Conservation (phyloP, 257 asterid genomes). For the Fraxinus cuspidata region DNA sequence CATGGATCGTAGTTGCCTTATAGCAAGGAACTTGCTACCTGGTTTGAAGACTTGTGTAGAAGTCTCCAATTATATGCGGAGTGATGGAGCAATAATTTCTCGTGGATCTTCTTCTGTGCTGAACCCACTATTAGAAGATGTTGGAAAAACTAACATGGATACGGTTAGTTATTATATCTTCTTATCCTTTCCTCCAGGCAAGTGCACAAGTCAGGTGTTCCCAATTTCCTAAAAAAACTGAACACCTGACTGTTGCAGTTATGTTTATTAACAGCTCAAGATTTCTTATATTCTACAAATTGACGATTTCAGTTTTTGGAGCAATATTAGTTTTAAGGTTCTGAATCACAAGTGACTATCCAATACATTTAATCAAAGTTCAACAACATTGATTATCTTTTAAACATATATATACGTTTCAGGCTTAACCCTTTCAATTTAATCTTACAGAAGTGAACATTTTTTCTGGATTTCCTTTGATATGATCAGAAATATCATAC, state of each 20-base stretch:
- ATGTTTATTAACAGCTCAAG: background rate
- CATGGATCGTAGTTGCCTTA: conserved; percentile 68
- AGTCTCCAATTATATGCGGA: conserved; percentile 74
- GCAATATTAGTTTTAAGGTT: background rate
- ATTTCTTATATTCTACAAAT: background rate
- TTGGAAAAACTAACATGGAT: conserved; percentile 55
- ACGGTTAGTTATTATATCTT: conserved; percentile 51
- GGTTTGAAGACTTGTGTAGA: conserved; percentile 90
- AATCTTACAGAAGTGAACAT: background rate
- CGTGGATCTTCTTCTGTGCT: conserved; percentile 51
- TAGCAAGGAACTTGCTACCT: conserved; percentile 87
- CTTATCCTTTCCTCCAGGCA: conserved; percentile 25
- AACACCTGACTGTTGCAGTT: background rate
- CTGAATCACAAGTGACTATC: background rate
- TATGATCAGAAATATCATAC: background rate
- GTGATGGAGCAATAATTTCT: conserved; percentile 51
- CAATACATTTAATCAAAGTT: background rate
- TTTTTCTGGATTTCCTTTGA: background rate
- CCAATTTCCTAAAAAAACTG: background rate
- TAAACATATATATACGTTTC: background rate
- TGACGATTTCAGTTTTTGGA: background rate
- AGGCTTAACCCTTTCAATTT: background rate
- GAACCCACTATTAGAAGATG: conserved; percentile 51
- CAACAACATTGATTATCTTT: background rate
- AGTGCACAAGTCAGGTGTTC: background rate